phyloP scores from a whole-genome alignment of 805 yeast genomes.

The Candida odintsovae region DNA sequence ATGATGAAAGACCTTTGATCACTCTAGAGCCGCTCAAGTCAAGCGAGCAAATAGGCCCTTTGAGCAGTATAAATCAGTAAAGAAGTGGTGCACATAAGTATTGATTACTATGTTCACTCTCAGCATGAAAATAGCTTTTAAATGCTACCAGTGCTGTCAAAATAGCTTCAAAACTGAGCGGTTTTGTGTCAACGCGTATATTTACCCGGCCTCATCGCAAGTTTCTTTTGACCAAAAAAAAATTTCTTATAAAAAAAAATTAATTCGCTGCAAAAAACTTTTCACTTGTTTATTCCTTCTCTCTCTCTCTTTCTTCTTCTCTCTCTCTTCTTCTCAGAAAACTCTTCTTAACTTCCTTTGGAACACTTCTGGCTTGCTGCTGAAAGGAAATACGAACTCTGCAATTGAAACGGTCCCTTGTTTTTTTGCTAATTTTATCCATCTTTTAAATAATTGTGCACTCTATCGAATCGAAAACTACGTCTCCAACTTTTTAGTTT shows the following conservation, averaged over 20 bases:
- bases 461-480: constrained; percentile 1
- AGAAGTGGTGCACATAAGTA: neutral
- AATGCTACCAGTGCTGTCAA: neutral
- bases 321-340: constrained; percentile 23
- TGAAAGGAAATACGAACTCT: constrained; percentile 1
- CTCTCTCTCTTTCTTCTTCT: constrained; percentile 26
- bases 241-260: constrained; percentile 8
- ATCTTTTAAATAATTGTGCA: neutral
- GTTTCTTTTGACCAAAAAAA: constrained; percentile 1
- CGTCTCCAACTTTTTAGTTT: constrained; percentile 6
- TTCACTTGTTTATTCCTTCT: constrained; percentile 20
- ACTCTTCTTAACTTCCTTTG: constrained; percentile 19
- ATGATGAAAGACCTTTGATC: neutral
- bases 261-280: constrained; percentile 4
- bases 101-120: neutral
- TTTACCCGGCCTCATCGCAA: constrained; percentile 9
- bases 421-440: neutral
- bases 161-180: neutral
- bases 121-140: neutral
- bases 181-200: neutral
- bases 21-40: neutral
- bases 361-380: neutral
- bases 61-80: neutral
- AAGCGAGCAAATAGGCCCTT: neutral
- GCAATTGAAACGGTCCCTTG: constrained; percentile 1